Evolutionary conservation across 805 yeast species (phyloP).

Genomic region (Suhomyces emberorum): DNA sequence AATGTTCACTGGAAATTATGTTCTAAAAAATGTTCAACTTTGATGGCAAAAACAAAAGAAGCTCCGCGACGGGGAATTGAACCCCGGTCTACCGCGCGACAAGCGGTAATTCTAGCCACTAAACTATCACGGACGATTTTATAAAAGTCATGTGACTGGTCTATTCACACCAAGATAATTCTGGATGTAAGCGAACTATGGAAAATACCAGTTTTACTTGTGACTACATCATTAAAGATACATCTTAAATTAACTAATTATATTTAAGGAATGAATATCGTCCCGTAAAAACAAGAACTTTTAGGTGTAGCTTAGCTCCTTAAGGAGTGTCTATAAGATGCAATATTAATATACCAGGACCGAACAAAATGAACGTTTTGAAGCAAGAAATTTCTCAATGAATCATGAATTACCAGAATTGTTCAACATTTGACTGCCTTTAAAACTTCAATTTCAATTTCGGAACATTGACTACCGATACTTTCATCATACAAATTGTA

Average conservation of each 20-base stretch:
- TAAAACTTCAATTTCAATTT: slow-evolving; percentile 14
- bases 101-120: slow-evolving; percentile 17
- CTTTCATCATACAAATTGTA: slow-evolving; percentile 72
- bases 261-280: slow-evolving; percentile 1
- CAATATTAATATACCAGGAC: no score
- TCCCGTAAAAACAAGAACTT: no score
- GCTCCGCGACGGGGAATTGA: slow-evolving; percentile 23
- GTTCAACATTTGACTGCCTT: slow-evolving; percentile 12
- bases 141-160: no score
- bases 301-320: no score
- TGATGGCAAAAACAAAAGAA: slow-evolving; percentile 10
- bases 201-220: no score
- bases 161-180: no score
- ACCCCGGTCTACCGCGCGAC: slow-evolving; percentile 23
- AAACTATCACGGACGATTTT: slow-evolving; percentile 7
- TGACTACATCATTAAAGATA: no score
- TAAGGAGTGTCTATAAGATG: slow-evolving; percentile 2
- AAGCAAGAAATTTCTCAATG: not conserved
- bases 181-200: no score
- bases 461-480: slow-evolving; percentile 59
- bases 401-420: no score
- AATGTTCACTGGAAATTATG: no score
- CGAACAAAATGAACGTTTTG: not conserved
- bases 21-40: no score
- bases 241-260: no score